Evolutionary conservation across 1,139 yeast species (phyloP), one percentile per base, ranked within the genome.

Genomic region (Candida sanyaensis): DNA sequence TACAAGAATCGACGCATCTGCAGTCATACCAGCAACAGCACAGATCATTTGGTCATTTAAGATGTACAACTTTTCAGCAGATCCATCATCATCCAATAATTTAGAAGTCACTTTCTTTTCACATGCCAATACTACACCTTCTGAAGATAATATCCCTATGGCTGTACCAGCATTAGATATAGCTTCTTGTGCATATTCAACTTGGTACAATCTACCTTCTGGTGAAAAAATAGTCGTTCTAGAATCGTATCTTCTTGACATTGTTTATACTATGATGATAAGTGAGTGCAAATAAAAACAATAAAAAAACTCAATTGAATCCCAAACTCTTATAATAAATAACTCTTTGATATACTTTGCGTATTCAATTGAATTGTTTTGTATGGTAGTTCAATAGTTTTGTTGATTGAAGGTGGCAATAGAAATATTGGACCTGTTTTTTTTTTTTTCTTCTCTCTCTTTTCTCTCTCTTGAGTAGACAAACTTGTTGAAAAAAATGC

Each of bases 181-280:
- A 43, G 99, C 97, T 68, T 93, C 99, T 65, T 92, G 84, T 5
- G 99, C 99, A 61, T 93, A 93, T 69, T 93, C 99, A 28, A 93
- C 80, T 70, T 92, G 99, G 71, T 95, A 93, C 53, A 95, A 80
- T 70, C 99, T 83, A 39, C 99, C 99, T 68, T 93, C 99, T 21
- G 99, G 99, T 31, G 98, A 92, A 74, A 93, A 95, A 63, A 95
- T 93, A 21, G 99, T 93, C 48, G 99, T 93, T 80, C 99, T 85
- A 55, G 97, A 88, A 72, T 93, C 99, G 92, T 75, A 75, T 68
- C 80, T 73, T 69, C 80, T 73, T 49, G 80, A 75, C 80, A 75
- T 75, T 45, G 24, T 34, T 12, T 29, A 27, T 12, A 7, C 17
- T 17, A 27, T 41, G 31, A 26, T 34, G 8, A 26, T 36, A 29